Evolutionary conservation across 139 green algal genomes (phyloP).

Genomic region (Spirogloea muscicola): DNA sequence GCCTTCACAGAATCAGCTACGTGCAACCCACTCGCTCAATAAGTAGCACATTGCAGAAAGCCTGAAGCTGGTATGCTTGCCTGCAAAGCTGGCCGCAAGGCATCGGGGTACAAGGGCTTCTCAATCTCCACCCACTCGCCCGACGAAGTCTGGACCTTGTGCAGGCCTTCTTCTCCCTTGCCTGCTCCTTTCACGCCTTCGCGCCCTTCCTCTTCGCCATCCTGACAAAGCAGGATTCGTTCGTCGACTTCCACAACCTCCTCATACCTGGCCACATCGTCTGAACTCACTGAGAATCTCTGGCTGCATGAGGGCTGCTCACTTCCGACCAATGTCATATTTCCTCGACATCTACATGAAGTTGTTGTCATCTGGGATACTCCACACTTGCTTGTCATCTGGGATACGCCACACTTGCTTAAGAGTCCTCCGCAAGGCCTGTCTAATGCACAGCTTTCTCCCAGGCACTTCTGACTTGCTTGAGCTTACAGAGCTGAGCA

Average conservation of each 20-base stretch:
- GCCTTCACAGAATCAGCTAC: too few species aligned
- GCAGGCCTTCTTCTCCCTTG: not conserved
- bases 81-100: constrained; percentile 47
- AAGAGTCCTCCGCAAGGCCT: too few species aligned
- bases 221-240: constrained; percentile 45
- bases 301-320: not conserved
- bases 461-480: too few species aligned
- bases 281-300: too few species aligned
- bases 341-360: not conserved
- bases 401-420: too few species aligned
- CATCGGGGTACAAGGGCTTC: constrained; percentile 56
- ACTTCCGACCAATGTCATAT: too few species aligned
- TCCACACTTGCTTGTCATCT: too few species aligned
- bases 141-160: constrained; percentile 55
- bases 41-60: too few species aligned
- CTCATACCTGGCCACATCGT: constrained; percentile 53
- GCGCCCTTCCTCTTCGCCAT: not conserved
- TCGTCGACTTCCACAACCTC: constrained; percentile 86
- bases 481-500: not conserved
- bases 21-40: too few species aligned
- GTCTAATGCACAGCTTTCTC: too few species aligned
- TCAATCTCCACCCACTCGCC: constrained; percentile 75
- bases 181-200: not conserved
- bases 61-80: too few species aligned
- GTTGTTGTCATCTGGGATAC: not conserved